phyloP scores from a whole-genome alignment of 2,329 filamentous ascomycete species.

The Aschersonia sp. region DNA sequence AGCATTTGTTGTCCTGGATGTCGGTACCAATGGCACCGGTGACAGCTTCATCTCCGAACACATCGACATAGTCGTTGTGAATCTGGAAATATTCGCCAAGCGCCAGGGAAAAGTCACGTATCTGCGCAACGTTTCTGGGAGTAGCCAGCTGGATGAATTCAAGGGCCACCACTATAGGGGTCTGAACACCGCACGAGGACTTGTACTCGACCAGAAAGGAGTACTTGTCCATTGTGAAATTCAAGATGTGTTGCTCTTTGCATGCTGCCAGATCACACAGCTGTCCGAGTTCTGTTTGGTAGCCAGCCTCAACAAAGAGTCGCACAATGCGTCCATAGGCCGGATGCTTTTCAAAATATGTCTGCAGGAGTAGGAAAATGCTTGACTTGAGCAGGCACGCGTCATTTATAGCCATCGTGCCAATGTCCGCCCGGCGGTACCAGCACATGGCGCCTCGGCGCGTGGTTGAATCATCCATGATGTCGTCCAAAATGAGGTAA shows the following conservation, averaged over 20 bases:
- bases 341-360: constrained; percentile 78
- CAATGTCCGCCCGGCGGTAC: constrained; percentile 80
- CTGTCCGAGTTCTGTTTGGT: constrained; percentile 91
- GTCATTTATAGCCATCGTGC: constrained; percentile 96
- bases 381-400: constrained; percentile 83
- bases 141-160: constrained; percentile 74
- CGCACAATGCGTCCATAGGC: constrained; percentile 83
- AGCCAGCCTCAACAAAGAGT: constrained; percentile 86
- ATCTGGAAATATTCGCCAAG: constrained; percentile 98
- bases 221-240: constrained; percentile 93
- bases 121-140: constrained; percentile 73
- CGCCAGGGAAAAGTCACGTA: constrained; percentile 83
- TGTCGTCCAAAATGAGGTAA: constrained; percentile 96
- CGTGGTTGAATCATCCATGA: constrained; percentile 93
- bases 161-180: constrained; percentile 81
- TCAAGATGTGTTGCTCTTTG: constrained; percentile 80
- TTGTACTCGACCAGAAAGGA: constrained; percentile 98
- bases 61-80: constrained; percentile 97
- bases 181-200: constrained; percentile 98
- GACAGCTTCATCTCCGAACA: constrained; percentile 79
- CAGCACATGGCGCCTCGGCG: constrained; percentile 89
- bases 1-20: constrained; percentile 99
- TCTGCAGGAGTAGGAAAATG: constrained; percentile 86
- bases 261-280: constrained; percentile 89
- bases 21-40: constrained; percentile 98